phyloP scores from a whole-genome alignment of 768 basidiomycete genomes.

The Leccinellum luteum region DNA sequence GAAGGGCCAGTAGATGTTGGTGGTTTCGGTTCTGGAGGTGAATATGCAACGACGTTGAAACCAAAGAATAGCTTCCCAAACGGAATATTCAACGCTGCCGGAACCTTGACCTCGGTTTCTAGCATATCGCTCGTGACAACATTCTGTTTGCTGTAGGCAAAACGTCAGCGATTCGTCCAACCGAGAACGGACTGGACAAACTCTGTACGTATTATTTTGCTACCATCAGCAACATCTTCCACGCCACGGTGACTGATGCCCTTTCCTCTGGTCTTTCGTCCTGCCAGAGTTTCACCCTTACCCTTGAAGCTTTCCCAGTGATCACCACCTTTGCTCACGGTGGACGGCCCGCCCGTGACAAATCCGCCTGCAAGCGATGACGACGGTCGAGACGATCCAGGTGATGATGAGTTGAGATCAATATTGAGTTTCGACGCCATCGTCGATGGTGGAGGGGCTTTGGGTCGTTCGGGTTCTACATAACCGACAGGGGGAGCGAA shows the following conservation, averaged over 20 bases:
- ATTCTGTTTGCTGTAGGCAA: constrained; percentile 61
- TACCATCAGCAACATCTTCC: constrained; percentile 73
- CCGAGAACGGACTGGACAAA: constrained; percentile 40
- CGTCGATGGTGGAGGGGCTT: constrained; percentile 76
- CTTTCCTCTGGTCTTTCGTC: constrained; percentile 93
- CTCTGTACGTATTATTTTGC: constrained; percentile 92
- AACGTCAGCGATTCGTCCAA: constrained; percentile 8
- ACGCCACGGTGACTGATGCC: constrained; percentile 82
- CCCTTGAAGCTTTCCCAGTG: constrained; percentile 97
- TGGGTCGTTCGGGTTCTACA: constrained; percentile 87
- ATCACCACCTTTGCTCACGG: constrained; percentile 74
- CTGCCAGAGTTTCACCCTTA: constrained; percentile 85
- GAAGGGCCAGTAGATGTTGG: constrained; percentile 29
- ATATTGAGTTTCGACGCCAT: constrained; percentile 99
- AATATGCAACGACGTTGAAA: constrained; percentile 75
- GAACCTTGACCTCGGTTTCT: constrained; percentile 74
- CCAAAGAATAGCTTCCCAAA: constrained; percentile 97
- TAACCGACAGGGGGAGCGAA: constrained; percentile 93
- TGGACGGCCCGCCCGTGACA: constrained; percentile 44
- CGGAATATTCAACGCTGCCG: constrained; percentile 86
- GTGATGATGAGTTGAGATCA: constrained; percentile 82
- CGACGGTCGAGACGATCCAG: constrained; percentile 79
- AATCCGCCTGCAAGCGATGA: constrained; percentile 73
- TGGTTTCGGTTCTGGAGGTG: constrained; percentile 41
- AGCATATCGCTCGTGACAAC: constrained; percentile 81